A percentile compares a stretch with the other conserved stretches of the same genome.
phyloP scores from a whole-genome alignment of 306 rosid genomes.

The Fragaria ananassa region DNA sequence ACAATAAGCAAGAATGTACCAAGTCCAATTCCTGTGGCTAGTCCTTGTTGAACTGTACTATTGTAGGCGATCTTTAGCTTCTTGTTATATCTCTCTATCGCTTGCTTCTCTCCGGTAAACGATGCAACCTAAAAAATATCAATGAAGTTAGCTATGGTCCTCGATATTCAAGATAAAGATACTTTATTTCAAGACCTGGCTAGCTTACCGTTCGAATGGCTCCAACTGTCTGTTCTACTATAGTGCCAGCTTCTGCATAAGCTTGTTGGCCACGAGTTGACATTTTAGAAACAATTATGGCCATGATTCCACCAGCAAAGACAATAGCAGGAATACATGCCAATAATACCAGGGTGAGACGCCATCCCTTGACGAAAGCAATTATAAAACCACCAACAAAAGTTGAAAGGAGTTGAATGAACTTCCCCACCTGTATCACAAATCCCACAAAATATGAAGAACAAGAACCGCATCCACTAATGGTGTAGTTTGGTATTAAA shows the following conservation, averaged over 20 bases:
- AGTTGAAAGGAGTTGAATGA: slow-evolving; percentile 61
- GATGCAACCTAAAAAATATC: slow-evolving; percentile 66
- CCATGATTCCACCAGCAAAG: slow-evolving; percentile 42
- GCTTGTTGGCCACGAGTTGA: slow-evolving; percentile 73
- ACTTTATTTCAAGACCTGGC: background rate
- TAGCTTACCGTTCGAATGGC: slow-evolving; percentile 74
- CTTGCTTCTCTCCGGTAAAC: slow-evolving; percentile 78
- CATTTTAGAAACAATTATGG: slow-evolving; percentile 50
- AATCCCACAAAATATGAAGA: background rate
- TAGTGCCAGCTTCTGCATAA: slow-evolving; percentile 81
- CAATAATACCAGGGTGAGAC: slow-evolving; percentile 55
- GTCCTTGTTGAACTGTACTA: slow-evolving; percentile 56
- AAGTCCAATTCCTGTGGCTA: slow-evolving; percentile 59
- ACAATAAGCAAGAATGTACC: slow-evolving; percentile 41
- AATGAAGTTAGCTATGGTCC: background rate
- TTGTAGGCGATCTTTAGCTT: slow-evolving; percentile 59
- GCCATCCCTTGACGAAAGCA: slow-evolving; percentile 72
- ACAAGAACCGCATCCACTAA: background rate
- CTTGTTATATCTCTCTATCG: slow-evolving; percentile 57
- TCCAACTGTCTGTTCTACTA: slow-evolving; percentile 87
- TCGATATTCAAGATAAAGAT: too few species aligned
- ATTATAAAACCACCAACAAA: slow-evolving; percentile 69
- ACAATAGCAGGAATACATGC: slow-evolving; percentile 58
- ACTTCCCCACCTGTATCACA: slow-evolving; percentile 74
- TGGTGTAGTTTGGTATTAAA: too few species aligned